Evolutionary conservation across 805 yeast species (phyloP), one percentile per base, ranked within the genome.

Genomic region (Middelhovenomyces tepae): DNA sequence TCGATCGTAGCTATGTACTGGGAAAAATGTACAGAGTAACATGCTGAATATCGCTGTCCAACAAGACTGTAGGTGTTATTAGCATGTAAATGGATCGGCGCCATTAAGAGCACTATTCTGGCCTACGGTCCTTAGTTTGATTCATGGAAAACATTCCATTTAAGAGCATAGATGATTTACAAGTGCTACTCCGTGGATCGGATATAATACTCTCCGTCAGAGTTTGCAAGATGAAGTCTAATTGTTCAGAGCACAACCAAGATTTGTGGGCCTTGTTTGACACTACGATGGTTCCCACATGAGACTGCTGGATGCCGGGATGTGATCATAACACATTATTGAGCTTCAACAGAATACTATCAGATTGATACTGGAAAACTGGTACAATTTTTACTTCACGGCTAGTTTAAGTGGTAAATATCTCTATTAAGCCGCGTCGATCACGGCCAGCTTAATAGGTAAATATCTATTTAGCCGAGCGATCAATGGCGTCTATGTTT

Each of bases 401-500:
- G 27, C 11, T 27, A 11, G 5, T 21, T 32, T 17, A 31, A 30
- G 5, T 30, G 35, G n/a, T 16, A 24, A 5, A 31, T 27, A 4
- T 32, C 26, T 13, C 19, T 10, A 16, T 5, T 10, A 25, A 16
- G 28, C 8, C 14, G 14, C 14, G 14, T 22, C 4, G 13, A 26
- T 31, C n/a, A n/a, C n/a, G n/a, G n/a, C n/a, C n/a, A n/a, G n/a
- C n/a, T n/a, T n/a, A n/a, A n/a, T n/a, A n/a, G n/a, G n/a, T n/a
- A n/a, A n/a, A n/a, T n/a, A n/a, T n/a, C n/a, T n/a, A n/a, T n/a
- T n/a, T n/a, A n/a, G n/a, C n/a, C n/a, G n/a, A n/a, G n/a, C n/a
- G n/a, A n/a, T n/a, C n/a, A 32, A 30, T 37, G 39, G 7, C 38
- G 31, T 4, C 38, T 22, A 23, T 38, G 38, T 19, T 38, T 32